Evolutionary conservation across 768 basidiomycete genomes (phyloP).

Genomic region (Tulasnella sp.): DNA sequence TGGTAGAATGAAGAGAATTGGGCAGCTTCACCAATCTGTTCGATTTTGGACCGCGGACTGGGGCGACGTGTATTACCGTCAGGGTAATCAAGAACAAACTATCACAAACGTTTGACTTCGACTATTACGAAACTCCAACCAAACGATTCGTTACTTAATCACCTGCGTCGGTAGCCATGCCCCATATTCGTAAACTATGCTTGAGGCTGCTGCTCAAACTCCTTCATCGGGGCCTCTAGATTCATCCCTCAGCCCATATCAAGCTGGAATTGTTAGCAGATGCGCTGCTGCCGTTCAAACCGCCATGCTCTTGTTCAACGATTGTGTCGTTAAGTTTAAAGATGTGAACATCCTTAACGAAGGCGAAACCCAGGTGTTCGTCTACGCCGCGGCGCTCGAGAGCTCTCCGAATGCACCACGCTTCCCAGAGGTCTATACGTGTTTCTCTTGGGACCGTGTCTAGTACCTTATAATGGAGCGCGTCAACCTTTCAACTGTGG

Average conservation of each 20-base stretch:
- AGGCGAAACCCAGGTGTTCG: not conserved
- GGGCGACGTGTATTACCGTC: too few relatives aligned
- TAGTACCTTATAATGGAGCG: not conserved
- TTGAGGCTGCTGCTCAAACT: too few relatives aligned
- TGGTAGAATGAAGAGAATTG: too few relatives aligned
- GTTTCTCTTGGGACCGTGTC: not conserved
- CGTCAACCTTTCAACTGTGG: not conserved
- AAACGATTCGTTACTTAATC: too few relatives aligned
- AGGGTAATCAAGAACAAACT: too few relatives aligned
- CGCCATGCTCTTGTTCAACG: not conserved
- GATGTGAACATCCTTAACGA: not conserved
- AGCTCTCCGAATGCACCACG: not conserved
- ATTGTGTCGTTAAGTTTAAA: not conserved
- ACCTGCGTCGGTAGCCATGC: too few relatives aligned
- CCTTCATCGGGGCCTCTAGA: too few relatives aligned
- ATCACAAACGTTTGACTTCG: too few relatives aligned
- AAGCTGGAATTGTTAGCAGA: not conserved
- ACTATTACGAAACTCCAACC: too few relatives aligned
- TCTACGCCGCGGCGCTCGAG: not conserved
- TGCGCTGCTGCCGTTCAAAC: not conserved
- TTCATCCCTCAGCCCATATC: not conserved
- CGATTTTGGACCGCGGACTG: too few relatives aligned
- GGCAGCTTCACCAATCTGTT: too few relatives aligned
- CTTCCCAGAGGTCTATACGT: not conserved
- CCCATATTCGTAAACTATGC: too few relatives aligned